Conservation (phyloP, 306 rosid genomes). For the Dalbergia cochinchinensis region DNA sequence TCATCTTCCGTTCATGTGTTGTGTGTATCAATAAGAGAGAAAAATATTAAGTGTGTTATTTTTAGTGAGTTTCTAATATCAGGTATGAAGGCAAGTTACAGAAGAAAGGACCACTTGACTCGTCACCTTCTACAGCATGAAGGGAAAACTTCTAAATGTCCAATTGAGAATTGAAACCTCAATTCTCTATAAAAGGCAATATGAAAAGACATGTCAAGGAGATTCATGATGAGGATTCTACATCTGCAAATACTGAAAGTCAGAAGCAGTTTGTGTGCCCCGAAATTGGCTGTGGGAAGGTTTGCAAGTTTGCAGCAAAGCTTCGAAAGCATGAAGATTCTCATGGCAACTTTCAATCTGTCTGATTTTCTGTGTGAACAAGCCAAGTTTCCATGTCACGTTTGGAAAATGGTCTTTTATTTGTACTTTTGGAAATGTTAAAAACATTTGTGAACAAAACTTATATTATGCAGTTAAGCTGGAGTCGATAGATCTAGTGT, state of each 20-base stretch:
- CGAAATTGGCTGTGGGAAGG: conserved; percentile 80
- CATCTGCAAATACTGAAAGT: conserved; percentile 37
- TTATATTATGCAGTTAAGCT: conserved; percentile 65
- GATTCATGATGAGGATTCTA: conserved; percentile 53
- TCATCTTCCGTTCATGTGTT: too few species aligned
- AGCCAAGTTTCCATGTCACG: not conserved
- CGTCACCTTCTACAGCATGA: conserved; percentile 80
- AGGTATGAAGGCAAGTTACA: conserved; percentile 71
- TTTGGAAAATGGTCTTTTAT: not conserved
- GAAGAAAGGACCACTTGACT: conserved; percentile 92
- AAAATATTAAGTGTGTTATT: too few species aligned
- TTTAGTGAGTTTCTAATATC: too few species aligned
- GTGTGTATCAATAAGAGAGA: too few species aligned
- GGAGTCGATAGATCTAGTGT: conserved; percentile 70
- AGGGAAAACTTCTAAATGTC: conserved; percentile 74
- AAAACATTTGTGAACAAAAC: conserved; percentile 24
- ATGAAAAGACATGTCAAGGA: conserved; percentile 69
- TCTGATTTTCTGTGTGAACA: not conserved
- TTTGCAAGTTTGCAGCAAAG: conserved; percentile 64
- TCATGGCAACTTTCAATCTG: conserved; percentile 60
- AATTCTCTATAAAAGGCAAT: conserved; percentile 64
- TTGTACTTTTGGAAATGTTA: not conserved
- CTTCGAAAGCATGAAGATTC: conserved; percentile 73
- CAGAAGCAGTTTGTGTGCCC: conserved; percentile 66
- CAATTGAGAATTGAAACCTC: conserved; percentile 63